Evolutionary conservation across 805 yeast genomes (phyloP).

Genomic region (Nakazawaea ernobii): DNA sequence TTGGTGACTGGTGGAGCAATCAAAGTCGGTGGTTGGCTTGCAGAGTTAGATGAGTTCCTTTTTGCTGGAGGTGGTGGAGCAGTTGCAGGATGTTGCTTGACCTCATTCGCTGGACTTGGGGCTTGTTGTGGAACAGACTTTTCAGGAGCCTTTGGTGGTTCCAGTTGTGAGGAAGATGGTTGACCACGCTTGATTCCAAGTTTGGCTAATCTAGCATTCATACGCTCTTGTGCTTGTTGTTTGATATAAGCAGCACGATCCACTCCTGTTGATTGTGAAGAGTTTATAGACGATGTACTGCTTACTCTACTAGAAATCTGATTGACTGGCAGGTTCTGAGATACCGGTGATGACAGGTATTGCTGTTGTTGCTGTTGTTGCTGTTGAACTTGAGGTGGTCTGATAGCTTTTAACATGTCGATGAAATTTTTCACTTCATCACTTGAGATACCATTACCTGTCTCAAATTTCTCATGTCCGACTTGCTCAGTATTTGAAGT

Average conservation of each 20-base stretch:
- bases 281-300: not conserved
- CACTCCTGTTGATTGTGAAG: slow-evolving; percentile 24
- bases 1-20: slow-evolving; percentile 1
- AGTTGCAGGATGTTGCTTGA: slow-evolving; percentile 2
- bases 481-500: slow-evolving; percentile 28
- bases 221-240: slow-evolving; percentile 74
- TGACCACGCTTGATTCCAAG: slow-evolving; percentile 53
- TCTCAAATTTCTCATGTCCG: slow-evolving; percentile 71
- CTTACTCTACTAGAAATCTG: slow-evolving; percentile 7
- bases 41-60: slow-evolving; percentile 10
- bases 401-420: slow-evolving; percentile 38
- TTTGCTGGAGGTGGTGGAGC: slow-evolving; percentile 15
- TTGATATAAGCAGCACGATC: slow-evolving; percentile 77
- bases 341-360: slow-evolving; percentile 4
- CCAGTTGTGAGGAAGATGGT: not conserved
- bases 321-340: slow-evolving; percentile 7
- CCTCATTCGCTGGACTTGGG: not conserved
- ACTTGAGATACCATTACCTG: slow-evolving; percentile 72
- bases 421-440: slow-evolving; percentile 58
- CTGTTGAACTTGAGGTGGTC: slow-evolving; percentile 15
- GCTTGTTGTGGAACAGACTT: slow-evolving; percentile 2
- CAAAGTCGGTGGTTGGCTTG: slow-evolving; percentile 5
- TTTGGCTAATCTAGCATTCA: slow-evolving; percentile 81
- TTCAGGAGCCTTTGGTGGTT: slow-evolving; percentile 10
- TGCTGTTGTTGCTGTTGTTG: slow-evolving; percentile 10